These are phyloP conservation scores for Huntiella bhutanensis DNA, from an alignment of 2,329 filamentous ascomycete genomes.

Conservation along the genomic window DNA sequence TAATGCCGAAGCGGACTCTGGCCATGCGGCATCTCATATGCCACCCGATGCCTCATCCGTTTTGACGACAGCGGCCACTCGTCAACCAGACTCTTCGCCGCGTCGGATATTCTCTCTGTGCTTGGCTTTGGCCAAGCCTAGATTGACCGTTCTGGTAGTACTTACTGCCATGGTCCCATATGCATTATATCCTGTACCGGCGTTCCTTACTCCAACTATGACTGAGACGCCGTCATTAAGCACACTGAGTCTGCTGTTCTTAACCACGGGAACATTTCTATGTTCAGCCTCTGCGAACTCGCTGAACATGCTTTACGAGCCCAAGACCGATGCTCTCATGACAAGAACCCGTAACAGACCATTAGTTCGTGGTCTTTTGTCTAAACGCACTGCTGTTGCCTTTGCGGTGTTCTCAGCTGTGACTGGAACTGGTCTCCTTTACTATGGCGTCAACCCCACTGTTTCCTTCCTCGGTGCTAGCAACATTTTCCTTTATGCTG, in stretches of 20 bases:
- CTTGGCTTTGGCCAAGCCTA: constrained; percentile 86
- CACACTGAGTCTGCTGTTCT: constrained; percentile 77
- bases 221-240: constrained; percentile 61
- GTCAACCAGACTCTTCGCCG: constrained; percentile 30
- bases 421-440: constrained; percentile 53
- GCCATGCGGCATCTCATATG: constrained; percentile 17
- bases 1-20: constrained; percentile 6
- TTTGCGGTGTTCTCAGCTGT: constrained; percentile 63
- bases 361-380: constrained; percentile 64
- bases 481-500: constrained; percentile 82
- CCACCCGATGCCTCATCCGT: constrained; percentile 35
- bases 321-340: constrained; percentile 79
- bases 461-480: constrained; percentile 66
- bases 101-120: constrained; percentile 58
- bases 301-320: constrained; percentile 94
- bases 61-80: constrained; percentile 32
- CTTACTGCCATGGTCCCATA: constrained; percentile 83
- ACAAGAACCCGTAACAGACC: constrained; percentile 79
- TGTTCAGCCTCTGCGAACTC: constrained; percentile 85
- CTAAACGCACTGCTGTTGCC: constrained; percentile 46
- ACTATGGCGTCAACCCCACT: constrained; percentile 84
- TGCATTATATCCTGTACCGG: constrained; percentile 79
- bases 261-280: constrained; percentile 74
- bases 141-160: constrained; percentile 76
- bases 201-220: constrained; percentile 52